Evolutionary conservation across 2,329 filamentous ascomycete genomes (phyloP), one percentile per base, ranked within the genome.

Genomic region (Blastomyces emzantsi): DNA sequence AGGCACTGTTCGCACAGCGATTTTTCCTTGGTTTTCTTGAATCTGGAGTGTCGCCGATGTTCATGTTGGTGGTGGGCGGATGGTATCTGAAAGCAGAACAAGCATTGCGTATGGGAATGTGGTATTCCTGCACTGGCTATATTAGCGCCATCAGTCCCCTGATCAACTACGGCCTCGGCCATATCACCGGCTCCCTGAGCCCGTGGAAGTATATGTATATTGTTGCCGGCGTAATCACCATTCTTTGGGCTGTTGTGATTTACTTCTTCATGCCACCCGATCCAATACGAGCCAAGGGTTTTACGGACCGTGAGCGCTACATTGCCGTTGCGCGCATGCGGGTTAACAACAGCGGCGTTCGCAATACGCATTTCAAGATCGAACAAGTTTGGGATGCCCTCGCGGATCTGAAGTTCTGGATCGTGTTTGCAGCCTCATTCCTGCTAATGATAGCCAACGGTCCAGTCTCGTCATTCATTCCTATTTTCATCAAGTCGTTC

Each of bases 161-260:
- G 0, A 74, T 89, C 60, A 88, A 88, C 74, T 89, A 88, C 71
- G 87, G 81, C 2, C 88, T 89, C 69, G 85, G 84, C 0, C 85
- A 88, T 72, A 84, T 89, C 59, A 75, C 71, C 0, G 77, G 80
- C 1, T 71, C 74, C 0, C 74, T 89, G 52, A 81, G 78, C 52
- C 76, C 81, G 3, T 91, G 87, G 87, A 87, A 89, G 75, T 89
- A 88, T 68, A 87, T 90, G 64, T 90, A 89, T 71, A 77, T 90
- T 17, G 76, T 89, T 22, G 85, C 86, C 0, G 87, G 87, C 0
- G 78, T 77, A 0, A 69, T 89, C 60, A 89, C 87, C 0, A 83
- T 88, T 47, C 57, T 87, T 3, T 65, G 64, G 64, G 75, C 74
- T 0, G 65, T 77, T 8, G 62, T 75, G 0, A 70, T 80, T 15